Evolutionary conservation across 1,284 basidiomycete species (phyloP).

Genomic region (Mycena citricolor): DNA sequence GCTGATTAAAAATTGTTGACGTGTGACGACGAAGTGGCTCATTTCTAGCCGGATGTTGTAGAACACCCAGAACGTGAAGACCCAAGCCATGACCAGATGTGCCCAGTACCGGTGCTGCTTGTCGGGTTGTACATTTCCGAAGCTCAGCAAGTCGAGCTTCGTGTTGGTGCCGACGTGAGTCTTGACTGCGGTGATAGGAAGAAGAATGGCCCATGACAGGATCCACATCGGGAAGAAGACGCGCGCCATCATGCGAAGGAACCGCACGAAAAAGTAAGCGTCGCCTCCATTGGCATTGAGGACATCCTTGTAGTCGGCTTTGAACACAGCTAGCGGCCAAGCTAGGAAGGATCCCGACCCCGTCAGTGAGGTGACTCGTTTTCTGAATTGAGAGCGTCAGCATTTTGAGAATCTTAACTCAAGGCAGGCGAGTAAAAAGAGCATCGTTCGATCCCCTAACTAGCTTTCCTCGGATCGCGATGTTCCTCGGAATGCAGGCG

Average conservation of each 20-base stretch:
- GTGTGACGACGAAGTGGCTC: constrained; percentile 75
- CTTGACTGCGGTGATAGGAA: constrained; percentile 66
- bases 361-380: constrained; percentile 51
- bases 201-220: constrained; percentile 67
- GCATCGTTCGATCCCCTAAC: no score
- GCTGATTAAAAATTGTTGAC: constrained; percentile 84
- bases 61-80: constrained; percentile 82
- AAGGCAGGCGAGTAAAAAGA: no score
- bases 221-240: constrained; percentile 84
- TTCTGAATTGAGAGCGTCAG: no score
- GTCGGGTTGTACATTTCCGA: constrained; percentile 70
- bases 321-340: constrained; percentile 63
- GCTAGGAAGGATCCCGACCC: constrained; percentile 38
- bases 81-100: constrained; percentile 70
- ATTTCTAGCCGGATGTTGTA: constrained; percentile 84
- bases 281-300: constrained; percentile 84
- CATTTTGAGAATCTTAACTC: no score
- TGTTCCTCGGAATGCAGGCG: no score
- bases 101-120: constrained; percentile 67
- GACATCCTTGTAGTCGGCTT: constrained; percentile 60
- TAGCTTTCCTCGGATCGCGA: no score
- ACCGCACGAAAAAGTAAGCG: constrained; percentile 92
- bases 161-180: constrained; percentile 46
- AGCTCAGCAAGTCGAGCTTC: constrained; percentile 77
- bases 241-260: constrained; percentile 78